Percentiles rank a stretch among this genome's conserved stretches.
phyloP scores from a whole-genome alignment of 345 rosid species.

The Rhodamnia argentea region DNA sequence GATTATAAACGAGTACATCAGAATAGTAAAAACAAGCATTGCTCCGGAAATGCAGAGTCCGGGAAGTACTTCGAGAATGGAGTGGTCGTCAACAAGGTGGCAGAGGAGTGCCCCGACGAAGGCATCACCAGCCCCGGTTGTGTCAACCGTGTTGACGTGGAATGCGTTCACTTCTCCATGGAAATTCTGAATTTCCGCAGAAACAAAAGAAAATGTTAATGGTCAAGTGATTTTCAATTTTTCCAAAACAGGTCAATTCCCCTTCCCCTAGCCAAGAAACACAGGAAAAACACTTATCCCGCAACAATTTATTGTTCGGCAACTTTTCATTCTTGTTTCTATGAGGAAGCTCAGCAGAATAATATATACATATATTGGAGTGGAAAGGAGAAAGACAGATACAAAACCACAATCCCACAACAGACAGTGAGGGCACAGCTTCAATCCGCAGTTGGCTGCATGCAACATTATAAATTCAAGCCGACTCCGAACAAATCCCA shows the following conservation, averaged over 20 bases:
- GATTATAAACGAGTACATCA: neutral
- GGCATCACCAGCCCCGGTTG: slow-evolving; percentile 97
- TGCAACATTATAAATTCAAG: neutral
- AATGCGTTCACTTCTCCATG: slow-evolving; percentile 70
- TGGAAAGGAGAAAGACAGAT: neutral
- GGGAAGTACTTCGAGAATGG: slow-evolving; percentile 47
- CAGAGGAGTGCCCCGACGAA: slow-evolving; percentile 81
- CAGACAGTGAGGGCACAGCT: neutral
- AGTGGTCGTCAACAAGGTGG: slow-evolving; percentile 67
- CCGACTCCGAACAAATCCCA: neutral
- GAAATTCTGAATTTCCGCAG: slow-evolving; percentile 35
- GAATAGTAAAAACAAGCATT: neutral
- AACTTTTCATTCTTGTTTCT: neutral
- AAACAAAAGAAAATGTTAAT: neutral
- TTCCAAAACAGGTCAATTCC: neutral
- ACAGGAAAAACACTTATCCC: neutral
- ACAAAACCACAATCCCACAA: neutral
- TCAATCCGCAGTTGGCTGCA: neutral
- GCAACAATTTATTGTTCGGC: neutral
- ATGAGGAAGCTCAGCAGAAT: neutral
- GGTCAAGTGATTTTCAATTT: neutral
- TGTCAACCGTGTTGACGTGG: slow-evolving; percentile 69
- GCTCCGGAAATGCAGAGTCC: neutral
- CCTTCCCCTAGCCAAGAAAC: neutral
- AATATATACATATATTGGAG: neutral